Conservation (phyloP, 1,284 basidiomycete species). For the Farysia itapuensis region DNA sequence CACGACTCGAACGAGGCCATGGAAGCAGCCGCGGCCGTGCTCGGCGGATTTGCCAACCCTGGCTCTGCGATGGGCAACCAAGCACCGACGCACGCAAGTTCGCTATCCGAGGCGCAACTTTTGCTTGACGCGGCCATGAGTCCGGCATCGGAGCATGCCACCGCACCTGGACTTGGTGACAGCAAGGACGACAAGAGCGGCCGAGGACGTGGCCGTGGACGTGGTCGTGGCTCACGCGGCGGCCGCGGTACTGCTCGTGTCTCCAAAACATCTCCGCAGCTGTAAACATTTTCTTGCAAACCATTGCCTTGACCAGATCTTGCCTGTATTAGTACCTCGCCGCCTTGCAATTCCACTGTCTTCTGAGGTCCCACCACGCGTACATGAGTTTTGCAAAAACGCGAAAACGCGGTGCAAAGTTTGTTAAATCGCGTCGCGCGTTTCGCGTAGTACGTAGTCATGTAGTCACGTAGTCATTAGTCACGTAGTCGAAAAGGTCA, state of each 20-base stretch:
- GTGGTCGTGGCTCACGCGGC: slow-evolving; percentile 5
- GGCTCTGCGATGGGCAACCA: slow-evolving; percentile 2
- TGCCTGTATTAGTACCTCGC: too few relatives aligned
- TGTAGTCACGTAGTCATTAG: too few relatives aligned
- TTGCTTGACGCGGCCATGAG: slow-evolving; percentile 42
- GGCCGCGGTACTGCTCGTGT: slow-evolving; percentile 2
- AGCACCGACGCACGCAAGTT: slow-evolving; percentile 13
- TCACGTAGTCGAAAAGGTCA: too few relatives aligned
- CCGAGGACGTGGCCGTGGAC: slow-evolving; percentile 26
- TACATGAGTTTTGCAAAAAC: too few relatives aligned
- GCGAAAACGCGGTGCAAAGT: too few relatives aligned
- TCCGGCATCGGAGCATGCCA: slow-evolving; percentile 30
- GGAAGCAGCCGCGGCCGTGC: slow-evolving; percentile 37
- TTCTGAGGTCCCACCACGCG: too few relatives aligned
- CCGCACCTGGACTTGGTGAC: slow-evolving; percentile 8
- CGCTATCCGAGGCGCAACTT: slow-evolving; percentile 38
- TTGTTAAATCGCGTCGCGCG: too few relatives aligned
- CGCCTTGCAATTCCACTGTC: too few relatives aligned
- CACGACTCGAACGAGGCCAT: slow-evolving; percentile 42
- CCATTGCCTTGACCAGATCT: too few relatives aligned
- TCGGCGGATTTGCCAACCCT: slow-evolving; percentile 35
- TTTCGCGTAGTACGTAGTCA: too few relatives aligned
- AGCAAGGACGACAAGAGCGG: slow-evolving; percentile 6
- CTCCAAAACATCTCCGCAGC: too few relatives aligned
- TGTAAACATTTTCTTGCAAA: too few relatives aligned